Evolutionary conservation across 169 alveolate species (phyloP), one percentile per base, ranked within the genome.

Genomic region (Plasmodium ovale): DNA sequence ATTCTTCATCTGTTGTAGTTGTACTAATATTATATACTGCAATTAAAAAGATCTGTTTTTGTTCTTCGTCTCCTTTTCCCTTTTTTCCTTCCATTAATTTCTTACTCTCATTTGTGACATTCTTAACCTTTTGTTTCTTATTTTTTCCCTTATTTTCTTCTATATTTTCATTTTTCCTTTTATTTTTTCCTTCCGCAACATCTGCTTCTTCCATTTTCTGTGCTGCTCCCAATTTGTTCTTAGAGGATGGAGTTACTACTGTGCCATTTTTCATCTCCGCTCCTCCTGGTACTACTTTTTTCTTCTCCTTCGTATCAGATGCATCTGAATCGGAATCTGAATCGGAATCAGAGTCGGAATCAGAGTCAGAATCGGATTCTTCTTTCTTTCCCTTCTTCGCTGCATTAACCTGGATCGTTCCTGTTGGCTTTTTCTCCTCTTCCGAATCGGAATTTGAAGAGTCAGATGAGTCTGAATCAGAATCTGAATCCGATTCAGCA

Each of bases 391-490:
- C 71, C 0, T 60, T 62, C 7, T 0, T 42, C 37, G 14, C 51
- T 42, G 19, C 72, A 23, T 62, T 62, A 2, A 21, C 37, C 37
- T 60, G 33, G 37, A 9, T 44, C 12, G 72, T 35, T 42, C 29
- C 47, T 23, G 7, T 49, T n/a, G 5, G 33, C 19, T 39, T 67
- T 14, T 44, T 23, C 23, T 67, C 77, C 12, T 67, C 77, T 16
- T 62, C 72, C 5, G 39, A 37, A 5, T 37, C 23, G 39, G 72
- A 64, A 64, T 64, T 47, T 16, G 72, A 64, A 4, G 72, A 64
- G 39, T 67, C 77, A 6, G 77, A 67, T 3, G 89, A 77, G 14
- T 77, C 89, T 16, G 89, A 74, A n/a, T 70, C 85, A 2, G 77
- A 37, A 21, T 67, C 77, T 67, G 77, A 67, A 1, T 67, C 77